A percentile compares a stretch with the other conserved stretches of the same genome.
Conservation (phyloP, 805 yeast genomes). For the Ogataea glucozyma region DNA sequence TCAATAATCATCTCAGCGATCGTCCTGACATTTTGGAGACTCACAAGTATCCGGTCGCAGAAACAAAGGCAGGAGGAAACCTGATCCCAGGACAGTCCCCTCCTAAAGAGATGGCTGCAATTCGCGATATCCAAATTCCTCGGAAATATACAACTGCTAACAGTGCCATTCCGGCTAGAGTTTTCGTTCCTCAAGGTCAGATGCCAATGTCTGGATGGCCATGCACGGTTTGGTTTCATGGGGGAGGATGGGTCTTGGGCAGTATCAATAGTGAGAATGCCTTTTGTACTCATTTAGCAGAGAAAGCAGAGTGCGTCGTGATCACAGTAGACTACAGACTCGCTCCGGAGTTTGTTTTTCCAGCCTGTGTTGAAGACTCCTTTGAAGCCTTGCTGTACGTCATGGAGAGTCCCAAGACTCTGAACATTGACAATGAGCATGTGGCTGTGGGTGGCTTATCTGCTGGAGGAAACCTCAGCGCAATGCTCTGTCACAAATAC, state of each 20-base stretch:
- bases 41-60: constrained; percentile 25
- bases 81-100: constrained; percentile 33
- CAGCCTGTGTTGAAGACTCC: constrained; percentile 49
- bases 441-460: constrained; percentile 48
- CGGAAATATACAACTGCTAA: constrained; percentile 31
- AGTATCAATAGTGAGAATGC: constrained; percentile 39
- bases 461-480: constrained; percentile 45
- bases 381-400: constrained; percentile 39
- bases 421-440: constrained; percentile 35
- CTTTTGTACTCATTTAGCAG: constrained; percentile 43
- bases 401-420: constrained; percentile 27
- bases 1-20: constrained; percentile 20
- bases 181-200: constrained; percentile 33
- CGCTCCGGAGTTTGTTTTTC: constrained; percentile 52
- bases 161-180: constrained; percentile 26
- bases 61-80: constrained; percentile 23
- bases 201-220: constrained; percentile 29
- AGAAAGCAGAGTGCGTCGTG: constrained; percentile 36
- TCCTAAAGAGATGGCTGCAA: constrained; percentile 23
- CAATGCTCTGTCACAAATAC: constrained; percentile 36
- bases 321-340: constrained; percentile 50
- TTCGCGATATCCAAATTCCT: constrained; percentile 22
- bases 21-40: constrained; percentile 27
- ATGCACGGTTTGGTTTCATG: constrained; percentile 36
- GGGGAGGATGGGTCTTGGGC: constrained; percentile 40